These are phyloP conservation scores for Mucor plumbeus DNA, from an alignment of 371 early-diverging fungal species.

Conservation along the genomic window DNA sequence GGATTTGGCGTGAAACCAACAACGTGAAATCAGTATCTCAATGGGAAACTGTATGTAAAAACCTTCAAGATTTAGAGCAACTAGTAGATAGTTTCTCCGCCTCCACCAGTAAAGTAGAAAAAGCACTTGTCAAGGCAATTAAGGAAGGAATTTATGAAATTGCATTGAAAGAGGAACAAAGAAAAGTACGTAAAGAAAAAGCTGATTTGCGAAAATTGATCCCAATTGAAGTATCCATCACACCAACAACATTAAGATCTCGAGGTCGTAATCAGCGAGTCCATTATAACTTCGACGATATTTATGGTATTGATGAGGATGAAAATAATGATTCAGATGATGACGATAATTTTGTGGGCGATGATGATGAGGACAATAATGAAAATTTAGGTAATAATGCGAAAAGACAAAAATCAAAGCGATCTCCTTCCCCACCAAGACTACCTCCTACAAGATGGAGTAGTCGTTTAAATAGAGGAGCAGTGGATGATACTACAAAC, in stretches of 20 bases:
- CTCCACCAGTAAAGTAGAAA: slow-evolving; percentile 24
- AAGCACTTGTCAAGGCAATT: slow-evolving; percentile 21
- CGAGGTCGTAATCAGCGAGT: slow-evolving; percentile 21
- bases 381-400: background rate
- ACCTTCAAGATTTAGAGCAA: slow-evolving; percentile 24
- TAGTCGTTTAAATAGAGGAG: slow-evolving; percentile 16
- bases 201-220: slow-evolving; percentile 24
- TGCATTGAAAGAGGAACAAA: slow-evolving; percentile 26
- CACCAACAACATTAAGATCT: slow-evolving; percentile 25
- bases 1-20: slow-evolving; percentile 42
- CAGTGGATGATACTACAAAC: background rate
- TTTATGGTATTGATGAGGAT: slow-evolving; percentile 24
- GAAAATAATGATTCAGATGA: background rate
- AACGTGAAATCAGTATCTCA: slow-evolving; percentile 21
- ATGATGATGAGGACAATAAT: slow-evolving; percentile 9
- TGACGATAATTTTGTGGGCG: slow-evolving; percentile 6
- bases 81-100: slow-evolving; percentile 18
- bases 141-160: slow-evolving; percentile 19
- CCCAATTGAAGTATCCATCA: slow-evolving; percentile 22
- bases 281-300: slow-evolving; percentile 28
- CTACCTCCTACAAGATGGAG: slow-evolving; percentile 25
- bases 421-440: slow-evolving; percentile 2
- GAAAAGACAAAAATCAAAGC: background rate
- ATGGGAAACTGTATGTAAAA: slow-evolving; percentile 41
- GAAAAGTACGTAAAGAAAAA: slow-evolving; percentile 22